Percentiles rank a stretch among this genome's conserved stretches.
Evolutionary conservation across 2,329 filamentous ascomycete genomes (phyloP).

Genomic region (Arthroderma sp.): DNA sequence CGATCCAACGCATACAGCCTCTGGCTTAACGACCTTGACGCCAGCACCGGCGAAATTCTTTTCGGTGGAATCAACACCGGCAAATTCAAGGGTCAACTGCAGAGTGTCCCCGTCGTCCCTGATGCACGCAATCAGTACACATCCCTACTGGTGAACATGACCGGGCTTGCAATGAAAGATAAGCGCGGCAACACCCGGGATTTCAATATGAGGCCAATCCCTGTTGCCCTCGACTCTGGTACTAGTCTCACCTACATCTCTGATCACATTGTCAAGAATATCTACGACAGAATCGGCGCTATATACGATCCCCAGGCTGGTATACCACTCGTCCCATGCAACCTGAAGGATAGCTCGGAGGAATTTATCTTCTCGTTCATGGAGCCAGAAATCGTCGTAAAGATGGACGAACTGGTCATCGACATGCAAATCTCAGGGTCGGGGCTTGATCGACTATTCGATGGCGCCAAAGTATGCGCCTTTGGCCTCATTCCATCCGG

Average conservation of each 20-base stretch:
- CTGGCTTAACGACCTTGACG: constrained; percentile 60
- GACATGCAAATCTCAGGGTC: constrained; percentile 38
- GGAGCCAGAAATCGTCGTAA: constrained; percentile 38
- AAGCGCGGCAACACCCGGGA: constrained; percentile 7
- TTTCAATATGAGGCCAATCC: constrained; percentile 29
- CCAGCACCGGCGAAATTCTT: constrained; percentile 53
- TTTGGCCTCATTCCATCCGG: constrained; percentile 54
- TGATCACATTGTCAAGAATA: constrained; percentile 32
- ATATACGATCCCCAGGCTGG: constrained; percentile 41
- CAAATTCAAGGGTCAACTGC: constrained; percentile 49
- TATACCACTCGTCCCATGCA: constrained; percentile 41
- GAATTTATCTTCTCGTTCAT: constrained; percentile 45
- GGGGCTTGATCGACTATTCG: constrained; percentile 40
- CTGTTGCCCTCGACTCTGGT: constrained; percentile 59
- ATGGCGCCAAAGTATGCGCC: constrained; percentile 47
- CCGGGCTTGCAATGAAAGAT: constrained; percentile 36
- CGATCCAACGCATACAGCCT: constrained; percentile 57
- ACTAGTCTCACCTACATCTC: constrained; percentile 57
- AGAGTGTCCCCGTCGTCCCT: constrained; percentile 54
- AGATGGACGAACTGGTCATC: constrained; percentile 47
- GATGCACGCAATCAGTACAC: constrained; percentile 37
- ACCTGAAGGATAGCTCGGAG: constrained; percentile 30
- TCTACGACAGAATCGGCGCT: constrained; percentile 48
- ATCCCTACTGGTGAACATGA: constrained; percentile 59
- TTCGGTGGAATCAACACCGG: constrained; percentile 62